Base-by-base conservation (phyloP, 805 yeast species). In the Starmerella kuoi region DNA sequence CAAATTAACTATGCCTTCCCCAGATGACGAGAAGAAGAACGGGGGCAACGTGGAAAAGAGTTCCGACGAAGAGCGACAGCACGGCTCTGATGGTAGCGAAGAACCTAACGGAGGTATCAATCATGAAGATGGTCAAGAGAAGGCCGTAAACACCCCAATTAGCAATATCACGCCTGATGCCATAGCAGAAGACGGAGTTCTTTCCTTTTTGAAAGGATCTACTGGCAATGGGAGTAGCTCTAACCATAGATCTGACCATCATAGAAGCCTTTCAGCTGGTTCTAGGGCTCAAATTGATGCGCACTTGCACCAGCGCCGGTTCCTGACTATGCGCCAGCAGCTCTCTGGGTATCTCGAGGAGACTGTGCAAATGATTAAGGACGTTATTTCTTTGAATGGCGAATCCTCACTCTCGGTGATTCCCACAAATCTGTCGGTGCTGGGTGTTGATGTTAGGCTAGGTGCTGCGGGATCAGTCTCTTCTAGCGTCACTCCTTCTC, bases 241-340 rank as follows among this genome's bases (percentile, higher is more conserved):
- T 27, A 23, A 35, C 3, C 19, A 31, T 17, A 27, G 23, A 14
- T n/a, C n/a, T n/a, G 15, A 26, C 8, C 53, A 48, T 19, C 47
- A 46, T 17, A 54, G 61, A 12, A 20, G 46, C 15, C 34, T 53
- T 38, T 54, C 58, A 3, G 41, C 48, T 19, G 60, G 61, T 6
- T 57, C 59, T 24, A 61, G 59, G 34, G 54, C 50, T 18, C 60
- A 66, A n/a, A 54, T 68, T 46, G 64, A 68, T 35, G 66, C 79
- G 1, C 79, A 85, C 40, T 58, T 79, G 25, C 74, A 77, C 45
- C 95, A 87, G 56, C 62, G 79, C 43, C 80, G 74, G 47, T 88
- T 81, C 58, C 84, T 84, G 56, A 77, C 78, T 52, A 77, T 78
- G 62, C 71, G 80, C 42, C 64, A 74, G 0, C 69, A 79, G 1